Conservation (phyloP, 371 early-diverging fungal species). For the Lichtheimia ramosa region DNA sequence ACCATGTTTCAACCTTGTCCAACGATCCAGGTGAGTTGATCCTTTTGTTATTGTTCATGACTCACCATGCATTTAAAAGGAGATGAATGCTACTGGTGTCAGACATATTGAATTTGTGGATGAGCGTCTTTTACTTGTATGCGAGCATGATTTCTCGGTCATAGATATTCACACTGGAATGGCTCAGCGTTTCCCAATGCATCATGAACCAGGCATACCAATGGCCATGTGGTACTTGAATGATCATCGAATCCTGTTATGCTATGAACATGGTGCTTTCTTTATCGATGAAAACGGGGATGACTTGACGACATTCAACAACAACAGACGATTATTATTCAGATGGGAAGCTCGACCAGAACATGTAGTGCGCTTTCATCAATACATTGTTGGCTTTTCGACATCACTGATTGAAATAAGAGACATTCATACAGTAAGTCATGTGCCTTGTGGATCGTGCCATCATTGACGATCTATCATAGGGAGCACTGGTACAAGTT, state of each 20-base stretch:
- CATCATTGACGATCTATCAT: too few relatives aligned
- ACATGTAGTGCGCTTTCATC: neutral
- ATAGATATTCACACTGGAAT: neutral
- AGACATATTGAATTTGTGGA: neutral
- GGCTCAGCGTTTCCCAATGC: neutral
- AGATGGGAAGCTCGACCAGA: neutral
- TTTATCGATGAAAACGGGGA: neutral
- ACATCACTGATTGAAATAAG: neutral
- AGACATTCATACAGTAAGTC: neutral
- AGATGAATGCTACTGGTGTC: neutral
- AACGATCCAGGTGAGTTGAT: too few relatives aligned
- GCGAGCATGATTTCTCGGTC: neutral
- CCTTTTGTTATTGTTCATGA: neutral
- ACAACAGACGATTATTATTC: neutral
- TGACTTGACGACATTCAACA: neutral
- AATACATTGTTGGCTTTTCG: neutral
- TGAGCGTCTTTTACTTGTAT: neutral
- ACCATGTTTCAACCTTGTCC: too few relatives aligned
- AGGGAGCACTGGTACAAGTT: neutral
- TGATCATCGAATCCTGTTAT: neutral
- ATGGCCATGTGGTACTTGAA: neutral
- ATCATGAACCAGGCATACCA: neutral
- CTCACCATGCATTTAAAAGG: neutral
- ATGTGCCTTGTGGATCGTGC: too few relatives aligned
- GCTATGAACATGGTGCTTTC: neutral